Evolutionary conservation across 371 early-diverging fungal genomes (phyloP).

Genomic region (Mortierella polycephala): DNA sequence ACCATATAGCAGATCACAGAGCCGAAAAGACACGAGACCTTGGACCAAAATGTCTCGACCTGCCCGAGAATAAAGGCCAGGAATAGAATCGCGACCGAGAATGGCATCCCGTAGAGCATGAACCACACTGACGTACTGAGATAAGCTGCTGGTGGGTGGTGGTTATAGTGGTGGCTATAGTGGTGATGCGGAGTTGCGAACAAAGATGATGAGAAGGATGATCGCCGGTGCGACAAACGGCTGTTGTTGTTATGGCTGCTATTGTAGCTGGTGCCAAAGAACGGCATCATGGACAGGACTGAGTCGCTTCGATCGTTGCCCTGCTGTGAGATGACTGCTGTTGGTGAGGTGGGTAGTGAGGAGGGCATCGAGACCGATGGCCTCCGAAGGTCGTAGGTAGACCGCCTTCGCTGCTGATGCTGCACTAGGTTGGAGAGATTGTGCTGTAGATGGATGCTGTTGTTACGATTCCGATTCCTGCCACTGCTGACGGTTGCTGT

Average conservation of each 20-base stretch:
- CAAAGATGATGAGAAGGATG: not conserved
- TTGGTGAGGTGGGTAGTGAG: conserved; percentile 6
- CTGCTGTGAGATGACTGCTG: not conserved
- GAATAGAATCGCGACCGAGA: conserved; percentile 20
- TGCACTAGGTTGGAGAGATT: conserved; percentile 40
- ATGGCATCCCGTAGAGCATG: conserved; percentile 29
- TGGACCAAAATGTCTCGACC: conserved; percentile 29
- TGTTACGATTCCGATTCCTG: conserved; percentile 29
- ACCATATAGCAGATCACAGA: conserved; percentile 27
- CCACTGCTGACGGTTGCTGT: conserved; percentile 35
- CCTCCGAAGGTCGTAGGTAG: conserved; percentile 22
- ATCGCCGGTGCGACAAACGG: not conserved
- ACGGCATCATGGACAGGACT: conserved; percentile 6
- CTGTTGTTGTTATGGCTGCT: conserved; percentile 20
- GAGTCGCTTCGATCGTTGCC: not conserved
- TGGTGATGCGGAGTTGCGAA: not conserved
- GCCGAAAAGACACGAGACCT: conserved; percentile 26
- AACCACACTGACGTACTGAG: conserved; percentile 18
- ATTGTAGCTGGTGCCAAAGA: conserved; percentile 13
- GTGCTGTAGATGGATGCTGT: conserved; percentile 44
- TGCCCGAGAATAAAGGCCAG: conserved; percentile 18
- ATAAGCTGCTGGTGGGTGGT: conserved; percentile 1
- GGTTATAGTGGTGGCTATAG: not conserved
- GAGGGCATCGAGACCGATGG: conserved; percentile 11
- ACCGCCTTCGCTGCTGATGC: conserved; percentile 36